phyloP scores from a whole-genome alignment of 257 asterid genomes.

The Plantago major region DNA sequence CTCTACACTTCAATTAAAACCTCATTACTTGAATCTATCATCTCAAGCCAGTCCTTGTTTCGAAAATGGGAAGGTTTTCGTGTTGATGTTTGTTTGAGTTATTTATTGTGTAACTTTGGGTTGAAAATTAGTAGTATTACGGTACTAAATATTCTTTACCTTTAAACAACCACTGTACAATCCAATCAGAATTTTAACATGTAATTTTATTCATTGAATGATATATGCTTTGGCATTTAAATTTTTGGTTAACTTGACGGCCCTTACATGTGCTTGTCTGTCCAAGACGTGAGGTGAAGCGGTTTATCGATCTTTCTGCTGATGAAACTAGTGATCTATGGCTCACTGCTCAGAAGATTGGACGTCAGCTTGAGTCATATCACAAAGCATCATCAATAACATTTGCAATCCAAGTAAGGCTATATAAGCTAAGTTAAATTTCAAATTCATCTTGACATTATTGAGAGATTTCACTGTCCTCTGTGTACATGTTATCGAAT shows the following conservation, averaged over 20 bases:
- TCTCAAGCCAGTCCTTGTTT: no score
- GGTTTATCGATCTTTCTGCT: constrained; percentile 75
- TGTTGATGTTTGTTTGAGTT: no score
- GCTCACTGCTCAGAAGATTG: constrained; percentile 75
- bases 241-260: constrained; percentile 55
- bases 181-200: no score
- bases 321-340: constrained; percentile 81
- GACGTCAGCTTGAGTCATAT: constrained; percentile 67
- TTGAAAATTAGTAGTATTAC: no score
- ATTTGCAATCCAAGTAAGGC: constrained; percentile 78
- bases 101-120: no score
- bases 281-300: constrained; percentile 81
- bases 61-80: no score
- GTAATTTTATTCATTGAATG: neutral
- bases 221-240: constrained; percentile 5
- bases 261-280: constrained; percentile 80
- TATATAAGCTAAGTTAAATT: neutral
- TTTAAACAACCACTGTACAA: no score
- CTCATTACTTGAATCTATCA: no score
- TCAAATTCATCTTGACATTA: neutral
- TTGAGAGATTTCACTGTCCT: constrained; percentile 6
- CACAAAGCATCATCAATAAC: constrained; percentile 89
- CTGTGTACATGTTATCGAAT: neutral
- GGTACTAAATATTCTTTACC: no score
- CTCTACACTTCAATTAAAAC: no score